Evolutionary conservation across 139 green algal species (phyloP), one percentile per base, ranked within the genome.

Genomic region (Klebsormidium nitens): DNA sequence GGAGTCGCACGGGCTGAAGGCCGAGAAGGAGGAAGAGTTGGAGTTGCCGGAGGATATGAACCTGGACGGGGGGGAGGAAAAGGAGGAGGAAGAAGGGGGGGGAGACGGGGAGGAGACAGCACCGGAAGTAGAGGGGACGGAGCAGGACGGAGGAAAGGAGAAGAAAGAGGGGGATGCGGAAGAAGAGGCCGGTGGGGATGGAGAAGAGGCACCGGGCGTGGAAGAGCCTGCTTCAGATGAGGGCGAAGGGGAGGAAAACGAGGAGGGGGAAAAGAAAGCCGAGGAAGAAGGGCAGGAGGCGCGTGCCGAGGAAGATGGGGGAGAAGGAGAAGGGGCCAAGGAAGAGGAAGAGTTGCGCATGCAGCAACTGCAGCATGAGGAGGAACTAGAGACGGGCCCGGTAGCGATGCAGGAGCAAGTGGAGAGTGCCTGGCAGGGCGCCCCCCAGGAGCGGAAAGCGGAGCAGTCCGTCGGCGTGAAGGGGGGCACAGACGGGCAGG

Each of bases 31-130:
- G 1, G 73, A 79, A 44, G 71, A 83, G 65, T 39, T 75, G 28
- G 59, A 84, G 64, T 42, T 77, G 29, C 37, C 46, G 2, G 64
- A 91, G 89, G 49, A 75, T 52, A 82, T 79, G 71, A 89, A 97
- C 63, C 64, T 69, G 32, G 75, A 83, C 29, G 60, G 38, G 2
- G 82, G 79, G 2, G 61, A 84, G 40, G 57, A 14, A 8, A 60
- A 73, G 8, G 73, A 79, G 42, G 38, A 68, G 14, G 62, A 32
- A 11, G 62, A 64, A 34, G 14, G 11, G 28, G 42, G 77, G 70
- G 56, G 28, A 1, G 55, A 57, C 17, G 44, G 71, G 28, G 59
- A 4, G 2, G 59, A 71, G 26, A 39, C 61, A n/a, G 64, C 38
- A 3, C 34, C 11, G 17, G 47, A 36, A 28, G 49, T 2, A 8